Evolutionary conservation across 305 asterid species (phyloP).

Genomic region (Ruellia speciosa): DNA sequence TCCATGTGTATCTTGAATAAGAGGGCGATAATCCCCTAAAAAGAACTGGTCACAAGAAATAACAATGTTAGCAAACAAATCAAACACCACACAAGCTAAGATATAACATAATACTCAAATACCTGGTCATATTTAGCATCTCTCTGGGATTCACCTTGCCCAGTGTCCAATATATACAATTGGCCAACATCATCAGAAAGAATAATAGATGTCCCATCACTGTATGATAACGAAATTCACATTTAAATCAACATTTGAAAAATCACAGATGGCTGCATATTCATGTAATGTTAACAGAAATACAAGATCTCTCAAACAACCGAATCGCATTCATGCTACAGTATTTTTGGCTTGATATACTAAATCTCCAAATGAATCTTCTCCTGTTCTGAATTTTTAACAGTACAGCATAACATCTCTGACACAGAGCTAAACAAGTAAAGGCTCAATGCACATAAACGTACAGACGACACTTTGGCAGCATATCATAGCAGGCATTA

Average conservation of each 20-base stretch:
- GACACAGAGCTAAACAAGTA: not conserved
- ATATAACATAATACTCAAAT: constrained; percentile 8
- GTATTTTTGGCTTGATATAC: not conserved
- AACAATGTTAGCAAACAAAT: constrained; percentile 25
- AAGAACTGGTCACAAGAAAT: constrained; percentile 64
- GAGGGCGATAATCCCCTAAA: constrained; percentile 94
- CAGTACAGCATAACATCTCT: not conserved
- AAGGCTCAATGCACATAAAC: not conserved
- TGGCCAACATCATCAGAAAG: constrained; percentile 98
- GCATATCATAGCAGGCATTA: constrained; percentile 10
- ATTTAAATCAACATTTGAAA: constrained; percentile 20
- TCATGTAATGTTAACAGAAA: constrained; percentile 6
- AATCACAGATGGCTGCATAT: constrained; percentile 18
- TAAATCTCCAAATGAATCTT: constrained; percentile 9
- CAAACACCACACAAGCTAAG: constrained; percentile 15
- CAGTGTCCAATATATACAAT: constrained; percentile 76
- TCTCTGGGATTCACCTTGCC: constrained; percentile 92
- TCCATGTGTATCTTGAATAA: constrained; percentile 84
- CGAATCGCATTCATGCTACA: constrained; percentile 7
- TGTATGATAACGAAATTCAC: constrained; percentile 34
- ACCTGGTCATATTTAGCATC: constrained; percentile 98
- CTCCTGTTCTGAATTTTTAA: not conserved
- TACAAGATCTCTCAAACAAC: constrained; percentile 7
- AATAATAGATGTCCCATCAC: constrained; percentile 96
- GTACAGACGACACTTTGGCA: constrained; percentile 10